Evolutionary conservation across 257 asterid species (phyloP).

Genomic region (Ilex asprella): DNA sequence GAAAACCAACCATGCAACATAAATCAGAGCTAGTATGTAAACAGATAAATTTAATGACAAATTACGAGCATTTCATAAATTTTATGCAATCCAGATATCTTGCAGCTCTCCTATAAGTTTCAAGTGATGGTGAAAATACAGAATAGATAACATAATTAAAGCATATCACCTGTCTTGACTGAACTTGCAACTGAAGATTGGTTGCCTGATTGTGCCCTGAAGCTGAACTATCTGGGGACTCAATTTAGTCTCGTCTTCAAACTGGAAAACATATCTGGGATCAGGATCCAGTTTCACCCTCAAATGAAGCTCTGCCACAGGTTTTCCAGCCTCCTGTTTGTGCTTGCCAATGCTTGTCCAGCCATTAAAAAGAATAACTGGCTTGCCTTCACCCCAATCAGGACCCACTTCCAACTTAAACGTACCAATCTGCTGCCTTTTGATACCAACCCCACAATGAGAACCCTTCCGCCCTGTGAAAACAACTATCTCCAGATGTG

Average conservation of each 20-base stretch:
- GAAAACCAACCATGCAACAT: too few relatives aligned
- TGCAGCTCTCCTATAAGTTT: too few relatives aligned
- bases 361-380: conserved; percentile 68
- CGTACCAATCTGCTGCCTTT: conserved; percentile 75
- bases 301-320: conserved; percentile 77
- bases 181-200: conserved; percentile 96
- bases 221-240: conserved; percentile 94
- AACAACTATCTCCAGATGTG: conserved; percentile 72
- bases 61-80: too few relatives aligned
- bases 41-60: too few relatives aligned
- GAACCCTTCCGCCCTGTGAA: conserved; percentile 74
- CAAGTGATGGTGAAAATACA: too few relatives aligned
- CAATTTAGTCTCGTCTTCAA: conserved; percentile 77
- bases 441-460: conserved; percentile 78
- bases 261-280: conserved; percentile 88
- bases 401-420: conserved; percentile 79
- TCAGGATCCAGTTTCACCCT: conserved; percentile 89
- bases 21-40: too few relatives aligned
- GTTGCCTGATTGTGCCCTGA: conserved; percentile 76
- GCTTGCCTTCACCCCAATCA: conserved; percentile 88
- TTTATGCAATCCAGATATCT: too few relatives aligned
- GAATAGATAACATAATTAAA: background rate
- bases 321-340: conserved; percentile 59
- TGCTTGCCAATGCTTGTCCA: conserved; percentile 90
- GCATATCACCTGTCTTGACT: conserved; percentile 72